Percentiles rank a stretch among this genome's conserved stretches.
These are phyloP conservation scores for Cucurbita maxima DNA, from an alignment of 306 rosid species.

Conservation along the genomic window DNA sequence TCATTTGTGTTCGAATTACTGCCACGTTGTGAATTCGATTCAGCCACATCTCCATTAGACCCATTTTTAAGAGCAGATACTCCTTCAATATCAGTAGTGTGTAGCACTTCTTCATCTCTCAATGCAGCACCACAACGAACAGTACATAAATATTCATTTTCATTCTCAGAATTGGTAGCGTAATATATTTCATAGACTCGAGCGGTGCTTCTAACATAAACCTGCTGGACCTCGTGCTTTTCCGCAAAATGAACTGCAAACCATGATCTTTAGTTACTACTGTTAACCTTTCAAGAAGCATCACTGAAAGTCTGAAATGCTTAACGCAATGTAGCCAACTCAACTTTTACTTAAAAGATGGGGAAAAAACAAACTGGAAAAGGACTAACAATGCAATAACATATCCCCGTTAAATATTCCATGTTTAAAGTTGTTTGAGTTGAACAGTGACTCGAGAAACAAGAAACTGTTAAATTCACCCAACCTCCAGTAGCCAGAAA, in stretches of 20 bases:
- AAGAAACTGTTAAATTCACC: neutral
- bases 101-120: conserved; percentile 50
- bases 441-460: neutral
- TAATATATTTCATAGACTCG: conserved; percentile 64
- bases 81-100: conserved; percentile 12
- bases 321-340: neutral
- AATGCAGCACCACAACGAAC: conserved; percentile 58
- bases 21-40: conserved; percentile 17
- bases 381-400: neutral
- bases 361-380: neutral
- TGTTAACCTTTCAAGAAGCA: neutral
- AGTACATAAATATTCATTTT: conserved; percentile 55
- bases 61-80: conserved; percentile 17
- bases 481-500: neutral
- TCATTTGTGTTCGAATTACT: conserved; percentile 23
- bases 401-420: neutral
- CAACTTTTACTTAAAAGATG: neutral
- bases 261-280: conserved; percentile 13
- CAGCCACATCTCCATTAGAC: conserved; percentile 11
- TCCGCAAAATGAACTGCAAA: conserved; percentile 41
- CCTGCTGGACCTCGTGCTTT: conserved; percentile 57
- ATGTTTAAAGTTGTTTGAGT: neutral
- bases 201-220: conserved; percentile 77
- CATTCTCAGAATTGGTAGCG: conserved; percentile 23
- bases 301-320: neutral